These are phyloP conservation scores for Auricularia auricula-judae DNA, from an alignment of 768 basidiomycete species.

Conservation along the genomic window DNA sequence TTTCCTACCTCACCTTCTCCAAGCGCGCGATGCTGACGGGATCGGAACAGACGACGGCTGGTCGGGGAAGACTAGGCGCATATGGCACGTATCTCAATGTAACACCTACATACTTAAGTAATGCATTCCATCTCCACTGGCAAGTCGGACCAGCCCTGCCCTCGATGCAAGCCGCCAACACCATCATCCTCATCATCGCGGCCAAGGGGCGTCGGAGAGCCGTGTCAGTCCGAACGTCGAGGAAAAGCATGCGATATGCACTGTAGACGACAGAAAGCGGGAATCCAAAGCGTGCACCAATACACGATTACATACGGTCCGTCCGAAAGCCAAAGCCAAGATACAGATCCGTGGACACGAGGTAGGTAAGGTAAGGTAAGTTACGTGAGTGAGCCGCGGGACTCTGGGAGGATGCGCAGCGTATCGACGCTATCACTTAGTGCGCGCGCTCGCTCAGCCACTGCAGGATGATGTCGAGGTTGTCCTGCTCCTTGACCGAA, in stretches of 20 bases:
- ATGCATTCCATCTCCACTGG: not conserved
- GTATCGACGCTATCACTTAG: constrained; percentile 16
- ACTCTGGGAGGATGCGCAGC: not conserved
- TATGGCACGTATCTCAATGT: not conserved
- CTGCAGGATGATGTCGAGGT: constrained; percentile 81
- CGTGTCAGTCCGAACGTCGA: too few relatives aligned
- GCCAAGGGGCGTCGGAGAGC: too few relatives aligned
- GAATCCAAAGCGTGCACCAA: too few relatives aligned
- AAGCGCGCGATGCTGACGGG: constrained; percentile 1
- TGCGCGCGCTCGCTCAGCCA: constrained; percentile 77
- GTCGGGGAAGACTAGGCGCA: constrained; percentile 38
- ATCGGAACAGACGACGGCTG: constrained; percentile 41
- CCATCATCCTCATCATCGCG: too few relatives aligned
- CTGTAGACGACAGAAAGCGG: too few relatives aligned
- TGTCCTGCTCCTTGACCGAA: constrained; percentile 94
- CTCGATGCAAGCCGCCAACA: too few relatives aligned
- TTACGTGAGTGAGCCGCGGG: too few relatives aligned
- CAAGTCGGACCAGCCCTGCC: not conserved
- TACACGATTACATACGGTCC: too few relatives aligned
- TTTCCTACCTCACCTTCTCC: not conserved
- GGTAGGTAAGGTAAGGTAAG: too few relatives aligned
- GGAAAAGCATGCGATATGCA: too few relatives aligned
- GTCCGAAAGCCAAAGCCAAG: too few relatives aligned
- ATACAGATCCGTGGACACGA: too few relatives aligned
- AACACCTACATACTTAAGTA: not conserved